Evolutionary conservation across 2,329 filamentous ascomycete species (phyloP).

Genomic region (Colletotrichum camelliae): DNA sequence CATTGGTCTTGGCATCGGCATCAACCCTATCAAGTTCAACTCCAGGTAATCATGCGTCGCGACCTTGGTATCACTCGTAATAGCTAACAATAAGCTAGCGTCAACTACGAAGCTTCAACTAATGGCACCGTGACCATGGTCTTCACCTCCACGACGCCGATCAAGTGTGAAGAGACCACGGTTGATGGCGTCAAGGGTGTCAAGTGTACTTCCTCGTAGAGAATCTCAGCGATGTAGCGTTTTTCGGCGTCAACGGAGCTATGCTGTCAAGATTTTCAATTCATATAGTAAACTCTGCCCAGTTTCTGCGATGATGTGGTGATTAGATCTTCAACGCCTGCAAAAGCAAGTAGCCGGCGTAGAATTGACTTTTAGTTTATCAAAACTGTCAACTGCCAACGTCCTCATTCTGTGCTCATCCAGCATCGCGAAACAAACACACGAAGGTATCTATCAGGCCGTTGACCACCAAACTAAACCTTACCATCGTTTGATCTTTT

Average conservation of each 20-base stretch:
- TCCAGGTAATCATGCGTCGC: background rate
- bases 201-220: conserved; percentile 1
- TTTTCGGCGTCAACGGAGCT: background rate
- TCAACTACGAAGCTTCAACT: conserved; percentile 5
- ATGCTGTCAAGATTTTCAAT: background rate
- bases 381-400: too few species aligned
- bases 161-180: conserved; percentile 15
- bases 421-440: background rate
- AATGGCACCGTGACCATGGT: conserved; percentile 5
- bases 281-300: background rate
- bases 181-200: conserved; percentile 14
- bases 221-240: background rate
- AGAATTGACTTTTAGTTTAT: too few species aligned
- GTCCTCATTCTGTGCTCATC: background rate
- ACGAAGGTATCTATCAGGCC: background rate
- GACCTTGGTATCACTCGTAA: accelerated
- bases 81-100: background rate
- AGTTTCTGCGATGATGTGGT: background rate
- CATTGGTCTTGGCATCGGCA: conserved; percentile 6
- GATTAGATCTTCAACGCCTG: background rate
- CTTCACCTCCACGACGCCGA: conserved; percentile 1
- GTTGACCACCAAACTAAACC: background rate
- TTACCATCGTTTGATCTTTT: background rate
- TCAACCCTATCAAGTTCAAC: conserved; percentile 2
- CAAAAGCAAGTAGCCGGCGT: background rate